phyloP scores from a whole-genome alignment of 2,329 filamentous ascomycete genomes.

The Aspergillus bombycis region DNA sequence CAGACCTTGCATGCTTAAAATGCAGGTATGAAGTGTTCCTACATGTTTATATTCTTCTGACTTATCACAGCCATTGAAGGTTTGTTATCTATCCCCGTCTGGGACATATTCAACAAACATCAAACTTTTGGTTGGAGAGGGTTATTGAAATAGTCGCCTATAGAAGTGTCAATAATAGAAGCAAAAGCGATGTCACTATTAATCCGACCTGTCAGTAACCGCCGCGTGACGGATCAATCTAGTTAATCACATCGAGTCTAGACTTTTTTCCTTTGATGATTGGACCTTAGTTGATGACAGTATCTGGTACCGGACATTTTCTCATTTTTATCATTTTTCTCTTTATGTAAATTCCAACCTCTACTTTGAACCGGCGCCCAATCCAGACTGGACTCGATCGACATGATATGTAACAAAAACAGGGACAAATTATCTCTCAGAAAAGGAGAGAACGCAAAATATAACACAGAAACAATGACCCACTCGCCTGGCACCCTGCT shows the following conservation, averaged over 20 bases:
- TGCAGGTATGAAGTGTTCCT: not conserved
- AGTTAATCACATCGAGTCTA: not conserved
- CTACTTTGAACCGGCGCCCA: conserved; percentile 21
- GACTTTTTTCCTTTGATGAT: not conserved
- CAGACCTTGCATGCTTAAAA: not conserved
- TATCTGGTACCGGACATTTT: not conserved
- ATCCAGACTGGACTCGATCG: conserved; percentile 19
- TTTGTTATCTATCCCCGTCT: not conserved
- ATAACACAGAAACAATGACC: conserved; percentile 21
- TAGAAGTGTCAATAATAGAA: not conserved
- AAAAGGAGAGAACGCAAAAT: conserved; percentile 17
- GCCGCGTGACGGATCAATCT: not conserved
- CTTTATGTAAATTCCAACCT: conserved; percentile 26
- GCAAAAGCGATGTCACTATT: not conserved
- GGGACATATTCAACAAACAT: not conserved
- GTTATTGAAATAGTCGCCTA: not conserved
- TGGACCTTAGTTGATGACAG: not conserved
- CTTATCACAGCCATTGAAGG: not conserved
- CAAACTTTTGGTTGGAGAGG: not conserved
- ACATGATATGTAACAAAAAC: conserved; percentile 22
- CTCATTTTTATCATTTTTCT: conserved; percentile 13
- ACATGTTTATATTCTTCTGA: not conserved
- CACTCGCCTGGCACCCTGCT: conserved; percentile 33
- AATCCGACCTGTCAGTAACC: not conserved
- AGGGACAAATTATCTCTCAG: conserved; percentile 13